Conservation (phyloP, 2,329 filamentous ascomycete genomes). For the Verticillium nubilum region DNA sequence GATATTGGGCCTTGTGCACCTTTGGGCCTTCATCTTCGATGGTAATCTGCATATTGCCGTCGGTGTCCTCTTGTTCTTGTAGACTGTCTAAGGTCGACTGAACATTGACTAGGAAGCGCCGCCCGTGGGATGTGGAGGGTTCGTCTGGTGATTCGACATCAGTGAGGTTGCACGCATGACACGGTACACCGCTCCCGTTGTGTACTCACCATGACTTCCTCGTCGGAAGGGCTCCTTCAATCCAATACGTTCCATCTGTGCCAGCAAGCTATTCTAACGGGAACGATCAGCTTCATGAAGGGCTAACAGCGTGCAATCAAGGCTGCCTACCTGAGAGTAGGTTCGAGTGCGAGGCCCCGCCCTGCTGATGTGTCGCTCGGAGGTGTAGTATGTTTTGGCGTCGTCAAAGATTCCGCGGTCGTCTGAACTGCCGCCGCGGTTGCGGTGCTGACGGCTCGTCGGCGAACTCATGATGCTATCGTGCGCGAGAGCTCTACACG, state of each 20-base stretch:
- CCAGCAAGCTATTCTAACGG: constrained; percentile 41
- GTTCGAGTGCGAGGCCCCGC: constrained; percentile 47
- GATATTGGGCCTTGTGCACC: constrained; percentile 37
- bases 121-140: constrained; percentile 51
- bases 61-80: constrained; percentile 82
- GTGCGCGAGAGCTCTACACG: background rate
- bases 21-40: constrained; percentile 95
- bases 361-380: constrained; percentile 46
- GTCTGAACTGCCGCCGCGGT: constrained; percentile 35
- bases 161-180: background rate
- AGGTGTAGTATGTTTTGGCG: constrained; percentile 54
- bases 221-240: constrained; percentile 50
- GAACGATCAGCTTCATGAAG: constrained; percentile 2
- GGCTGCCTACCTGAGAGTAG: constrained; percentile 44
- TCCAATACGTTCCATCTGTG: constrained; percentile 46
- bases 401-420: constrained; percentile 47
- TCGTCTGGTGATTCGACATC: constrained; percentile 56
- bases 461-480: constrained; percentile 10
- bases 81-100: constrained; percentile 76
- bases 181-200: background rate
- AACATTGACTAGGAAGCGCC: constrained; percentile 82
- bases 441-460: constrained; percentile 9
- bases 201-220: constrained; percentile 50
- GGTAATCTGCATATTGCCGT: constrained; percentile 93
- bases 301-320: constrained; percentile 1